Base-by-base conservation (phyloP, 768 basidiomycete species). In the Clathrus columnatus region DNA sequence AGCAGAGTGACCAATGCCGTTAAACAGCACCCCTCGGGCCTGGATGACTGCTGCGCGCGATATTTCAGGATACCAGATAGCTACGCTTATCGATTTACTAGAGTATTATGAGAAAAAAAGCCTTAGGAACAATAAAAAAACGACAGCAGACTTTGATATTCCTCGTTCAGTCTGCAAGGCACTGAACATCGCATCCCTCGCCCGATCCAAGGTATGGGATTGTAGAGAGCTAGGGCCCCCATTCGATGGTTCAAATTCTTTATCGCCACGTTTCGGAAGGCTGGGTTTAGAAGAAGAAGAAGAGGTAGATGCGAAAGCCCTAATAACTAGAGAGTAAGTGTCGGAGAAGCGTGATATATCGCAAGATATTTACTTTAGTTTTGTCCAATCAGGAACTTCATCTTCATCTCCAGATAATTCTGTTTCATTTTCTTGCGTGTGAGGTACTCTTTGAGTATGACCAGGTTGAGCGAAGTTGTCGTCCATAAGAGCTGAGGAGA, bases 241-340 rank as follows among this genome's bases (percentile, higher is more conserved):
- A 4, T 68, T 63, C 61, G 75, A 74, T 1, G 96, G 96, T 66
- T 98, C 95, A 61, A 92, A 98, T 60, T 98, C 94, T 66, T 99
- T 98, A 69, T 98, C 96, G 1, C 96, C 96, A 24, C 96, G 81
- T 68, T 90, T 94, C 5, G 96, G 96, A 45, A n/a, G 45, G 14
- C n/a, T 21, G 45, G 36, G 48, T 17, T 17, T 45, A 28, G 27
- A 28, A 30, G 43, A 28, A 29, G 36, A 32, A 3, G 44, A 11
- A 45, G 42, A 28, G 27, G 36, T 23, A 3, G 44, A 11, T 36
- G 42, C 17, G 17, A 43, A 45, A 11, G 26, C 20, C 51, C 29
- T 52, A 30, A 30, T 14, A 7, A 18, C 41, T 50, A 24, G 11
- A 36, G 45, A 46, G 47, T 61, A 42, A n/a, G 55, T 49, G 27